Evolutionary conservation across 345 rosid genomes (phyloP).

Genomic region (Bruguiera gymnorhiza): DNA sequence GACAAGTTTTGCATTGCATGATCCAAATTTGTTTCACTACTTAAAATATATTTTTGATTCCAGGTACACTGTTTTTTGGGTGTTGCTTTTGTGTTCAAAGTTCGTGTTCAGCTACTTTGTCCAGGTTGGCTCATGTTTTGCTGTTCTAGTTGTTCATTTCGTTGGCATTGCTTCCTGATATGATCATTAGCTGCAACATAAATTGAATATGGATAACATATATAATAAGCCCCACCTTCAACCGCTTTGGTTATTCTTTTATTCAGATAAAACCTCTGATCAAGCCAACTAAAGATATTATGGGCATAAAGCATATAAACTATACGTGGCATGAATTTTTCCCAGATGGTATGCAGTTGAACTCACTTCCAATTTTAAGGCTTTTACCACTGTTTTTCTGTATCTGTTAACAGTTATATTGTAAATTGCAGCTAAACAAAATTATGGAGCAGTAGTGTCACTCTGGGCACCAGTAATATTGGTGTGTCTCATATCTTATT

Average conservation of each 20-base stretch:
- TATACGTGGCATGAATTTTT: conserved; percentile 92
- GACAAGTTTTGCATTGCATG: conserved; percentile 9
- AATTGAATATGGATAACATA: not conserved
- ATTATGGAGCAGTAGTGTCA: conserved; percentile 70
- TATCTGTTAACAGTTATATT: conserved; percentile 14
- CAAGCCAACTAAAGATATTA: conserved; percentile 84
- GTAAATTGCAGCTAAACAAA: conserved; percentile 53
- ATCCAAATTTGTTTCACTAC: conserved; percentile 4
- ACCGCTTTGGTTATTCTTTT: conserved; percentile 10
- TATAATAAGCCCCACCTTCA: not conserved
- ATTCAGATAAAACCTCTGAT: conserved; percentile 75
- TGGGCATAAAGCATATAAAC: conserved; percentile 57
- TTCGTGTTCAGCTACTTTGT: conserved; percentile 69
- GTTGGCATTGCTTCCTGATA: not conserved
- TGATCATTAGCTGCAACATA: not conserved
- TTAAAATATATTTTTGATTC: conserved; percentile 21
- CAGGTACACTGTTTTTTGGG: conserved; percentile 93
- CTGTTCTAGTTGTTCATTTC: not conserved
- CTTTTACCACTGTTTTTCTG: conserved; percentile 15
- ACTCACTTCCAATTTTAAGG: conserved; percentile 9
- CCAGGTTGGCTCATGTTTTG: conserved; percentile 48
- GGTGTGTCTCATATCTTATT: conserved; percentile 36
- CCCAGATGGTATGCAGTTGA: conserved; percentile 54
- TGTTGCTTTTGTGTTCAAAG: conserved; percentile 68
- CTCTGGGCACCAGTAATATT: conserved; percentile 81